Evolutionary conservation across 2,329 filamentous ascomycete species (phyloP).

Genomic region (Neospermospora avenae): DNA sequence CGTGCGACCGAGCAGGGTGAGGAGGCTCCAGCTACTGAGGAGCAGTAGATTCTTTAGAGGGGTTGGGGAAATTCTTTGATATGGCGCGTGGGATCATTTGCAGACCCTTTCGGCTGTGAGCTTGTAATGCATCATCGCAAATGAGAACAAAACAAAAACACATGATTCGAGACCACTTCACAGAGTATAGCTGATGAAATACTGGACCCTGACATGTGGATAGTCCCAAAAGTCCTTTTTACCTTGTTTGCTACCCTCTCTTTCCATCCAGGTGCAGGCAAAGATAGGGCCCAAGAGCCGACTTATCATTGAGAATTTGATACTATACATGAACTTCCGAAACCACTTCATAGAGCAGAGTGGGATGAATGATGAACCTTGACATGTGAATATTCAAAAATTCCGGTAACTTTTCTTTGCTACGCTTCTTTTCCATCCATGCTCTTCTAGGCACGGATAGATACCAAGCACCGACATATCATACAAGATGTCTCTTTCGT

Average conservation of each 20-base stretch:
- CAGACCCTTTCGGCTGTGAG: constrained; percentile 28
- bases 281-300: too few relatives aligned
- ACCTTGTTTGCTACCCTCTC: too few relatives aligned
- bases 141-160: constrained; percentile 18
- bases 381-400: constrained; percentile 11
- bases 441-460: background rate
- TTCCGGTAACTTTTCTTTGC: background rate
- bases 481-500: constrained; percentile 24
- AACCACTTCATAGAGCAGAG: constrained; percentile 7
- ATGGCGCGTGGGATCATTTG: constrained; percentile 35
- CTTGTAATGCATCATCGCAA: constrained; percentile 34
- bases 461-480: constrained; percentile 20
- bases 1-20: constrained; percentile 49
- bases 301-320: too few relatives aligned
- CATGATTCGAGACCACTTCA: too few relatives aligned
- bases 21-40: constrained; percentile 42
- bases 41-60: constrained; percentile 34
- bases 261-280: too few relatives aligned
- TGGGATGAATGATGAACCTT: background rate
- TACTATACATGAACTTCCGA: too few relatives aligned
- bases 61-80: constrained; percentile 25
- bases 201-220: too few relatives aligned
- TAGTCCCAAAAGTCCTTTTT: too few relatives aligned
- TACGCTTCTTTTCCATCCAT: constrained; percentile 3
- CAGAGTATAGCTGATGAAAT: too few relatives aligned